phyloP scores from a whole-genome alignment of 352 stramenopile species.

The Globisporangium okanoganense region DNA sequence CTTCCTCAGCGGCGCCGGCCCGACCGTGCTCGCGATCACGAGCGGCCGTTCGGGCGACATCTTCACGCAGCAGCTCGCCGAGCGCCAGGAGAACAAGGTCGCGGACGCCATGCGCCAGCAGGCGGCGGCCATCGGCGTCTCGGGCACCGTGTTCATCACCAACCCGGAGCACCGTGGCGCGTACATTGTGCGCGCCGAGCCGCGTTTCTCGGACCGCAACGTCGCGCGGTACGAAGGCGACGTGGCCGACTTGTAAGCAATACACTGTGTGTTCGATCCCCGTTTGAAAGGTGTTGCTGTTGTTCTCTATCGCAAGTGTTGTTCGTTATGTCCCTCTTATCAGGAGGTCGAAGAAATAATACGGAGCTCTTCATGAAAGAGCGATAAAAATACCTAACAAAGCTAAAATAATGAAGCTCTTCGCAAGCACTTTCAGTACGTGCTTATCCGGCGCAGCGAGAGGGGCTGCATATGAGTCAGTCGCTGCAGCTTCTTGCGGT shows the following conservation, averaged over 20 bases:
- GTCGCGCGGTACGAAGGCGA: slow-evolving; percentile 84
- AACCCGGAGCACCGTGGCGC: slow-evolving; percentile 94
- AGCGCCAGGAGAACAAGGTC: slow-evolving; percentile 89
- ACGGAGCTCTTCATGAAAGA: not conserved
- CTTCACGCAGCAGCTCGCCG: slow-evolving; percentile 95
- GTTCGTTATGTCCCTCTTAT: not conserved
- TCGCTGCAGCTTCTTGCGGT: slow-evolving; percentile 65
- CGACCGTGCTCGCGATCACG: slow-evolving; percentile 97
- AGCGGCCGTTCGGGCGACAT: slow-evolving; percentile 97
- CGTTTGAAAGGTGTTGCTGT: not conserved
- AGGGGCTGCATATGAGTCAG: slow-evolving; percentile 50
- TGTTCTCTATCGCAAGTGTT: not conserved
- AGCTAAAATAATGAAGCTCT: not conserved
- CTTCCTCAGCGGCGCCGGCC: slow-evolving; percentile 97
- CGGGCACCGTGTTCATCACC: slow-evolving; percentile 97
- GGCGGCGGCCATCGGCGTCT: slow-evolving; percentile 88
- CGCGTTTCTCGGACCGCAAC: slow-evolving; percentile 87
- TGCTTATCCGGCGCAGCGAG: slow-evolving; percentile 48
- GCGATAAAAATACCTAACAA: slow-evolving; percentile 12
- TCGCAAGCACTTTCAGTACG: slow-evolving; percentile 30
- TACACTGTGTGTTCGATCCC: too few species aligned
- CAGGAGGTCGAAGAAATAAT: not conserved
- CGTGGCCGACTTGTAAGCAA: slow-evolving; percentile 63
- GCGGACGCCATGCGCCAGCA: slow-evolving; percentile 96
- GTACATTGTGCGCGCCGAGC: slow-evolving; percentile 93